Conservation (phyloP, 345 rosid genomes). For the Gossypium rotundifolium region DNA sequence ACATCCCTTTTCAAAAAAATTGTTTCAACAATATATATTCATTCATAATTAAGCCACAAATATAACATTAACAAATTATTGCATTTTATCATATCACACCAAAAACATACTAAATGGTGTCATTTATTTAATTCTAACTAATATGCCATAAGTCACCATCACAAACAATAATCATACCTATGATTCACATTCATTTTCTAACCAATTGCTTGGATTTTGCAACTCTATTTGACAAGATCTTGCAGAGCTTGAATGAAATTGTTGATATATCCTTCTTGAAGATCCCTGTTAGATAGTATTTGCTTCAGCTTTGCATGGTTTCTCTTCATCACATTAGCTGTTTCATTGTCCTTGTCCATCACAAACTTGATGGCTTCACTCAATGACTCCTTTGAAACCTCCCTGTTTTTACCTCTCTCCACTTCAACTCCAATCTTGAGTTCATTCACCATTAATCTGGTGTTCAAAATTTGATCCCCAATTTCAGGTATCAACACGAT, state of each 20-base stretch:
- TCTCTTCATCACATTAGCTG: slow-evolving; percentile 10
- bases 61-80: too few relatives aligned
- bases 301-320: slow-evolving; percentile 23
- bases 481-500: neutral
- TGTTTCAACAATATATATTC: too few relatives aligned
- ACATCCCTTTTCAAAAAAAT: too few relatives aligned
- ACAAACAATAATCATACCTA: too few relatives aligned
- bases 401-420: slow-evolving; percentile 22
- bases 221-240: neutral
- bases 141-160: too few relatives aligned
- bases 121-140: too few relatives aligned
- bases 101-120: too few relatives aligned
- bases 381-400: slow-evolving; percentile 27
- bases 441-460: neutral
- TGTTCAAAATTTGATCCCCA: neutral
- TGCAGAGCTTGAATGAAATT: slow-evolving; percentile 7
- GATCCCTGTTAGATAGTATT: neutral
- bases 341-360: slow-evolving; percentile 26
- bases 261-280: slow-evolving; percentile 1
- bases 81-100: too few relatives aligned
- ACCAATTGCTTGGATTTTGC: too few relatives aligned
- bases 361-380: slow-evolving; percentile 17
- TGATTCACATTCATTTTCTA: too few relatives aligned
- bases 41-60: too few relatives aligned
- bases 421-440: slow-evolving; percentile 25